A percentile compares a stretch with the other conserved stretches of the same genome.
Evolutionary conservation across 306 rosid genomes (phyloP).

Genomic region (Casuarina equisetifolia): DNA sequence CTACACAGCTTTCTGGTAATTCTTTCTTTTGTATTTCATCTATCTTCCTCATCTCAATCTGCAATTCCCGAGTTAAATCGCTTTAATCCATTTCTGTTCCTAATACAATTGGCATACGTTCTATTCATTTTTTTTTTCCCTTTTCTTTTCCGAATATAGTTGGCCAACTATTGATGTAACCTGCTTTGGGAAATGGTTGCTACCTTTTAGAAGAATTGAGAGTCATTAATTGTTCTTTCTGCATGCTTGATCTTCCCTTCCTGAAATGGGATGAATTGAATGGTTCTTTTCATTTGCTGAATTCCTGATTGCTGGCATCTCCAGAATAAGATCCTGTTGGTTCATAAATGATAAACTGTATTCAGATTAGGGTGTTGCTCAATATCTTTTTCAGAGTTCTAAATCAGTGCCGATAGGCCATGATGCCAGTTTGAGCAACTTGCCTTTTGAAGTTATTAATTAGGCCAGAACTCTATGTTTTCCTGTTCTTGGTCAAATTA

Average conservation of each 20-base stretch:
- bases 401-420: neutral
- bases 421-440: neutral
- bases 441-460: neutral
- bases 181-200: neutral
- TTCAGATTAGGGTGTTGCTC: neutral
- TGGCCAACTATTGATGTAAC: too few relatives aligned
- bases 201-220: neutral
- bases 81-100: too few relatives aligned
- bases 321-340: neutral
- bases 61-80: neutral
- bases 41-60: neutral
- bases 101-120: neutral
- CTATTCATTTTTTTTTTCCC: neutral
- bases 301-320: neutral
- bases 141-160: neutral
- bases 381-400: neutral
- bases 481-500: neutral
- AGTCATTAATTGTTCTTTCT: neutral
- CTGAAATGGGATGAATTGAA: neutral
- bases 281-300: neutral
- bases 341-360: neutral
- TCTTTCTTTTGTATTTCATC: neutral
- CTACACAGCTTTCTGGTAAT: constrained; percentile 88
- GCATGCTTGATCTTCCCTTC: neutral
- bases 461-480: too few relatives aligned